Evolutionary conservation across 2,329 filamentous ascomycete species (phyloP).

Genomic region (Xylariaceae sp.): DNA sequence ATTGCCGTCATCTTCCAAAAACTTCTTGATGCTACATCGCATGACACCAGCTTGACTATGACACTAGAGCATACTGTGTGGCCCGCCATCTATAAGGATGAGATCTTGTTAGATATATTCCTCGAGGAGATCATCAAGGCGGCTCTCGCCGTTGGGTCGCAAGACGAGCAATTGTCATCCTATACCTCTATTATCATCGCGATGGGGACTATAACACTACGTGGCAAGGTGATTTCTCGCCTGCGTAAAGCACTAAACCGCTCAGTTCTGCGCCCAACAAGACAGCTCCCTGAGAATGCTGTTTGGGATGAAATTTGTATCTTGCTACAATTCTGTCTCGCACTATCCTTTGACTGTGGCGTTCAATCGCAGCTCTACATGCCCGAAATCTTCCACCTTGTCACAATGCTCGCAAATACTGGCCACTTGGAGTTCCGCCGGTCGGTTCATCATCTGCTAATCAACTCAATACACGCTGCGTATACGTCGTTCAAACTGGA

Average conservation of each 20-base stretch:
- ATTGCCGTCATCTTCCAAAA: slow-evolving; percentile 61
- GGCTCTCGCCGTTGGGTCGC: slow-evolving; percentile 53
- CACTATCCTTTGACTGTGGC: slow-evolving; percentile 64
- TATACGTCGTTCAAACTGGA: slow-evolving; percentile 63
- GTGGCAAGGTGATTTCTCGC: slow-evolving; percentile 61
- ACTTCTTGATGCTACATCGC: slow-evolving; percentile 61
- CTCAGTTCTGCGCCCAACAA: slow-evolving; percentile 63
- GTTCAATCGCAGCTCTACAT: slow-evolving; percentile 65
- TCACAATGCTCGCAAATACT: slow-evolving; percentile 67
- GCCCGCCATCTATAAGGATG: slow-evolving; percentile 61
- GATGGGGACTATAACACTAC: slow-evolving; percentile 61
- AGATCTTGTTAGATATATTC: slow-evolving; percentile 62
- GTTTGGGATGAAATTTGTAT: slow-evolving; percentile 69
- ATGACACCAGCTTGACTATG: slow-evolving; percentile 56
- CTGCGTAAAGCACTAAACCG: slow-evolving; percentile 64
- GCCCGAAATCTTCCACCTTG: slow-evolving; percentile 66
- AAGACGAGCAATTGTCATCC: slow-evolving; percentile 57
- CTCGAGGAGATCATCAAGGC: slow-evolving; percentile 63
- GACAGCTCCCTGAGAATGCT: slow-evolving; percentile 60
- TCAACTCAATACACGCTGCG: slow-evolving; percentile 65
- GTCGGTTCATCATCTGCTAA: slow-evolving; percentile 59
- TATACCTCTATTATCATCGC: slow-evolving; percentile 60
- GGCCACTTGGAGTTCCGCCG: slow-evolving; percentile 54
- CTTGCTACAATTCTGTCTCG: slow-evolving; percentile 61
- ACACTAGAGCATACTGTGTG: slow-evolving; percentile 63